Conservation (phyloP, 2,329 filamentous ascomycete species). For the Claviceps arundinis region DNA sequence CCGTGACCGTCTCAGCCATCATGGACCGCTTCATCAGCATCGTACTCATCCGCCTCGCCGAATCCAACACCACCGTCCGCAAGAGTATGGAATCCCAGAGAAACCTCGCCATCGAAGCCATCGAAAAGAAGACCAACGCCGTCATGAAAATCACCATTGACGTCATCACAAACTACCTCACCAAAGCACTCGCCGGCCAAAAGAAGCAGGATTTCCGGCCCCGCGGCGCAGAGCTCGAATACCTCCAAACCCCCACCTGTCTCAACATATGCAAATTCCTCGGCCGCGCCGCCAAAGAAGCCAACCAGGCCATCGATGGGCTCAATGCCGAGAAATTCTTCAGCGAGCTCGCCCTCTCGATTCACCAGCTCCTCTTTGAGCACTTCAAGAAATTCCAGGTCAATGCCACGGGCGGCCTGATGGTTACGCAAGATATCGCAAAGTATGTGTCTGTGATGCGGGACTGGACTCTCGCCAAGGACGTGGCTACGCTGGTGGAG, state of each 20-base stretch:
- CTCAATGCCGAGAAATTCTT: constrained; percentile 73
- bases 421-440: constrained; percentile 92
- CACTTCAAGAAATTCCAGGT: constrained; percentile 93
- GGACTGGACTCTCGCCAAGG: constrained; percentile 62
- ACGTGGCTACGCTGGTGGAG: constrained; percentile 60
- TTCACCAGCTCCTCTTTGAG: constrained; percentile 69
- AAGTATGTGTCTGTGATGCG: constrained; percentile 81
- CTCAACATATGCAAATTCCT: constrained; percentile 72
- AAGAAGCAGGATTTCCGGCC: constrained; percentile 85
- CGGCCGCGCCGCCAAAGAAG: constrained; percentile 47
- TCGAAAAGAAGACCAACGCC: constrained; percentile 69
- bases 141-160: constrained; percentile 45
- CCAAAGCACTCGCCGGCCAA: constrained; percentile 59
- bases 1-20: constrained; percentile 80
- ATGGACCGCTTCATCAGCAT: constrained; percentile 88
- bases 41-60: constrained; percentile 78
- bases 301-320: constrained; percentile 61
- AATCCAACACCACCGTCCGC: constrained; percentile 79
- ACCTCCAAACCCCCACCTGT: constrained; percentile 77
- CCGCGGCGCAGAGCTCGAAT: constrained; percentile 67
- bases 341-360: constrained; percentile 67
- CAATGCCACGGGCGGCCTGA: constrained; percentile 82
- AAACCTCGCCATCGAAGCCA: constrained; percentile 56
- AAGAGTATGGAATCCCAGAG: constrained; percentile 80
- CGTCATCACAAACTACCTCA: constrained; percentile 63